These are phyloP conservation scores for Alternaria viburni DNA, from an alignment of 2,329 filamentous ascomycete genomes.

Conservation along the genomic window DNA sequence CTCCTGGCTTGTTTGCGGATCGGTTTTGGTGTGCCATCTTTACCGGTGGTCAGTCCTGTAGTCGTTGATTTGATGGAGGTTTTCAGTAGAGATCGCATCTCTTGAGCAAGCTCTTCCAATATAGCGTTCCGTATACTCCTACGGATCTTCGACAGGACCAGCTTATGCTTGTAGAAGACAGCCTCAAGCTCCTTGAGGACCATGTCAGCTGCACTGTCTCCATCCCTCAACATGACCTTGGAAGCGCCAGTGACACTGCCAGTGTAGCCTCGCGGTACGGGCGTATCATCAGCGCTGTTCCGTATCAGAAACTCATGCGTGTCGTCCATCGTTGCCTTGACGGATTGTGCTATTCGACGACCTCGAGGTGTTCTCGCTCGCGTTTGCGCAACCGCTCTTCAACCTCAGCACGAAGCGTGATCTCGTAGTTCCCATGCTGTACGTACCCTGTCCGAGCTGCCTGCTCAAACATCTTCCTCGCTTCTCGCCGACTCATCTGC, in stretches of 20 bases:
- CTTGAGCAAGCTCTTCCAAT: background rate
- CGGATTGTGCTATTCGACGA: accelerated
- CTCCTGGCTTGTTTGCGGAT: background rate
- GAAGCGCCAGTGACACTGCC: background rate
- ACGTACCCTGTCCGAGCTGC: background rate
- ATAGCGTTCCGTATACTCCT: background rate
- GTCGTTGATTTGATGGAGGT: background rate
- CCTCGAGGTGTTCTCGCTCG: background rate
- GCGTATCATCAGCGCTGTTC: background rate
- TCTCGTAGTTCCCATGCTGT: background rate
- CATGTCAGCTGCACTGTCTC: background rate
- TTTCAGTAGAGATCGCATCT: background rate
- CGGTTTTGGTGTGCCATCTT: background rate
- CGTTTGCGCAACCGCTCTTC: background rate
- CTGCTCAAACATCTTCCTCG: background rate
- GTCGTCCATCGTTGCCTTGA: background rate
- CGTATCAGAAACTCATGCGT: background rate
- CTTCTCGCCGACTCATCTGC: background rate
- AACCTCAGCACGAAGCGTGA: background rate
- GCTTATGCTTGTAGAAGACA: background rate
- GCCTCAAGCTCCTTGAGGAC: background rate
- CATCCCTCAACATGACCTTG: background rate
- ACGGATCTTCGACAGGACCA: background rate
- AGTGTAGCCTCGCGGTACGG: background rate
- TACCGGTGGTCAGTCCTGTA: background rate